Evolutionary conservation across 2,329 filamentous ascomycete species (phyloP).

Genomic region (Didymella arachidicola): DNA sequence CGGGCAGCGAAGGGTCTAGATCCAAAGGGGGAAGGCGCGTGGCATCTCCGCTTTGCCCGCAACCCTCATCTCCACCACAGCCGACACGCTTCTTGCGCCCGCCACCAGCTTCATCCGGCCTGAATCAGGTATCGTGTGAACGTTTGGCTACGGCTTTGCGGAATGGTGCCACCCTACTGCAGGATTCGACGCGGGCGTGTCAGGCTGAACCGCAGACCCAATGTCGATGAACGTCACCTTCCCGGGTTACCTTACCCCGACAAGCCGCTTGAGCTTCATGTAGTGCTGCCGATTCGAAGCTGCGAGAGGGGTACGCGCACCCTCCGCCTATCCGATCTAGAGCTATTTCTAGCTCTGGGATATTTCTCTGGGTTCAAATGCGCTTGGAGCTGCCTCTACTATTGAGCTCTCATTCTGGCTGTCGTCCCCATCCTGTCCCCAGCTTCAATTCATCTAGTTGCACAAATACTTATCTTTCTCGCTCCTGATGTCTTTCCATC

Average conservation of each 20-base stretch:
- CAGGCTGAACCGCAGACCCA: slow-evolving; percentile 11
- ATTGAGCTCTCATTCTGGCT: neutral
- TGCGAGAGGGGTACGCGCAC: slow-evolving; percentile 39
- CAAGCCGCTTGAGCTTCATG: slow-evolving; percentile 12
- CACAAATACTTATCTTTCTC: neutral
- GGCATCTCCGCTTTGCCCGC: slow-evolving; percentile 29
- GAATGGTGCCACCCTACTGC: slow-evolving; percentile 6
- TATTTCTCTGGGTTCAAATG: slow-evolving; percentile 16
- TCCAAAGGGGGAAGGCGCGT: slow-evolving; percentile 13
- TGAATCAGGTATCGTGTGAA: slow-evolving; percentile 2
- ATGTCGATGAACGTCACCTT: slow-evolving; percentile 18
- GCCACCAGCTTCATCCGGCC: slow-evolving; percentile 15
- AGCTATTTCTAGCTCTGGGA: slow-evolving; percentile 12
- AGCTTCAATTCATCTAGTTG: slow-evolving; percentile 1
- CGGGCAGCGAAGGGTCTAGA: slow-evolving; percentile 9
- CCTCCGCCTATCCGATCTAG: slow-evolving; percentile 36
- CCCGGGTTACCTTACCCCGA: slow-evolving; percentile 26
- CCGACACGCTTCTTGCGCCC: slow-evolving; percentile 13
- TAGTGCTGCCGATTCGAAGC: slow-evolving; percentile 16
- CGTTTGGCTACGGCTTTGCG: slow-evolving; percentile 6
- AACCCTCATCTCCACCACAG: neutral
- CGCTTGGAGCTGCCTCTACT: neutral
- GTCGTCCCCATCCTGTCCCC: neutral
- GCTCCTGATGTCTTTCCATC: slow-evolving; percentile 33
- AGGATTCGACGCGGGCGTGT: slow-evolving; percentile 1